Evolutionary conservation across 208 protist genomes (phyloP), one percentile per base, ranked within the genome.

Genomic region (Acanthamoeba healyi): DNA sequence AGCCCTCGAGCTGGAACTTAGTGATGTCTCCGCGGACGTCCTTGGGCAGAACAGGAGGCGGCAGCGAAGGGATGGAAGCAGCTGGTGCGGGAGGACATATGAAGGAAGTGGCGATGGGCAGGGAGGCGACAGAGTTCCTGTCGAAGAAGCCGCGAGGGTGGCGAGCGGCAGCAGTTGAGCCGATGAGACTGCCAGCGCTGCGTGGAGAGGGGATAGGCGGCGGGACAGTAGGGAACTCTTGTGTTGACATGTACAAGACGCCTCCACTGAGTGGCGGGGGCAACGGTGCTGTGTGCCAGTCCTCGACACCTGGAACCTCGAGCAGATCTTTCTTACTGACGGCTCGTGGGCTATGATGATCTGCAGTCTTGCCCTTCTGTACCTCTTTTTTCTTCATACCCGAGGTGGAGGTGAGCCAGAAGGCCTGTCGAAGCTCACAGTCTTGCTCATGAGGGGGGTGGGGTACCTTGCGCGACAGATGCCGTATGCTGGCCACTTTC

Each of bases 1-100:
- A 93, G 63, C 65, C 88, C n/a, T 93, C 88, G 19, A 93, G 56
- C 63, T 93, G 56, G 46, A 93, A 93, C n/a, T 93, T 93, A 40
- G 24, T 6, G 26, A 93, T 93, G 46, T 93, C 88, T 7, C 61
- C 58, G 6, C 56, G 46, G 12, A 91, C n/a, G 24, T 65, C 51
- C 36, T 91, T 72, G 17, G 84, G 84, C 61, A 91, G 46, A 29
- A n/a, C n/a, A n/a, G n/a, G n/a, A n/a, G 77, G 40, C 4, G 77
- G 7, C 5, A 44, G 40, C 9, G 44, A 38, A 86, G 42, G 5
- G n/a, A 44, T 14, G 19, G 0, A 14, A 44, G 36, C 36, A 44
- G 77, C 4, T 3, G 36, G 17, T 0, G 65, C 29, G 36, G 65
- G 9, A 6, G 36, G n/a, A 29, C 32, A 74, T 9, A 24, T 12